Percentiles rank a stretch among this genome's conserved stretches.
Conservation (phyloP, 768 basidiomycete genomes). For the Leccinum olivaceopallidum region DNA sequence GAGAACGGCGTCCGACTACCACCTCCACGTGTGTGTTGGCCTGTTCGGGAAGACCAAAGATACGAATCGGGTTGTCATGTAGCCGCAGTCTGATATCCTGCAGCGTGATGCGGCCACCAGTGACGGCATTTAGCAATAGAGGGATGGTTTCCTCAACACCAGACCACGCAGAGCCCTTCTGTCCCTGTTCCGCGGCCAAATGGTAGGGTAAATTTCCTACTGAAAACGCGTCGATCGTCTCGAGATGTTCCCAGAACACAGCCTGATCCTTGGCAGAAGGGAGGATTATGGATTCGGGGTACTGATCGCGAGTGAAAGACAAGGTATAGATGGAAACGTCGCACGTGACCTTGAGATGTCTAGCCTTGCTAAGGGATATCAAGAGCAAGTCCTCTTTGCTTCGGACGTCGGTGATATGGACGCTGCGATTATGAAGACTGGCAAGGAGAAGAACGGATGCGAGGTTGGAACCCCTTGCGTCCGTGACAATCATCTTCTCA, state of each 20-base stretch:
- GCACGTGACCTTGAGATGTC: conserved; percentile 92
- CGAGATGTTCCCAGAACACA: conserved; percentile 82
- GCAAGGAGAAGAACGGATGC: conserved; percentile 92
- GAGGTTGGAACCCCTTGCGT: conserved; percentile 88
- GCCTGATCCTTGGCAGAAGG: conserved; percentile 78
- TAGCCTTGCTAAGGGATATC: conserved; percentile 93
- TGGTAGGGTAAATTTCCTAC: conserved; percentile 83
- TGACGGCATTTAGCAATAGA: conserved; percentile 83
- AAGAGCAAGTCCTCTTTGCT: conserved; percentile 84
- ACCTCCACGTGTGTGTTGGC: conserved; percentile 89
- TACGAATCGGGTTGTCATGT: conserved; percentile 89
- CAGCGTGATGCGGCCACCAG: conserved; percentile 74
- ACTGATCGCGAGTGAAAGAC: conserved; percentile 82
- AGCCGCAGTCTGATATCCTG: conserved; percentile 81
- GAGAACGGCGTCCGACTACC: conserved; percentile 73
- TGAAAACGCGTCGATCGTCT: conserved; percentile 87
- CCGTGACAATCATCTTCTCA: conserved; percentile 92
- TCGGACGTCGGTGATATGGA: conserved; percentile 91
- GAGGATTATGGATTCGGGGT: conserved; percentile 60
- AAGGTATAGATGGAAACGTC: conserved; percentile 91
- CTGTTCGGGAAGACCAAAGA: conserved; percentile 90
- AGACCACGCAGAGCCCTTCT: conserved; percentile 64
- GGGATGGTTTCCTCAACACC: conserved; percentile 89
- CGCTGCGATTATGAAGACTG: conserved; percentile 84
- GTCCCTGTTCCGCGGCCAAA: conserved; percentile 61